Conservation (phyloP, 345 rosid genomes). For the Dovyalis caffra region DNA sequence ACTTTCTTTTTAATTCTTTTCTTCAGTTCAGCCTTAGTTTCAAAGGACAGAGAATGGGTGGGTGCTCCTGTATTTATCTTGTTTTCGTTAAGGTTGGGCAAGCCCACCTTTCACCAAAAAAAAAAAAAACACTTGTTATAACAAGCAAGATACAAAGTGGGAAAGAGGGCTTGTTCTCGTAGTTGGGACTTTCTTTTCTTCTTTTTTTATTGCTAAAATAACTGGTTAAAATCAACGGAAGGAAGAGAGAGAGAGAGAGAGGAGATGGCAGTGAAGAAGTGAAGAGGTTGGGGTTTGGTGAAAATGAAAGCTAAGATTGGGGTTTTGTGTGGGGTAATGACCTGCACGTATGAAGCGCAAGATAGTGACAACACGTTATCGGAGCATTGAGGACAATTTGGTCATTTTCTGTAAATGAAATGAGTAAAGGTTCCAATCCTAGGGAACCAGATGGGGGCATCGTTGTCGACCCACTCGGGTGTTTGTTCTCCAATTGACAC, state of each 20-base stretch:
- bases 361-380: slow-evolving; percentile 31
- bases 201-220: no score
- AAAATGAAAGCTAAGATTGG: slow-evolving; percentile 12
- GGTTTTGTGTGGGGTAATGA: slow-evolving; percentile 9
- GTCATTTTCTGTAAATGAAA: slow-evolving; percentile 3
- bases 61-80: slow-evolving; percentile 14
- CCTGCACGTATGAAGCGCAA: slow-evolving; percentile 21
- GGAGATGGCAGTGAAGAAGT: neutral
- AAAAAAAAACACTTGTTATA: neutral
- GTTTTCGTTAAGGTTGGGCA: neutral
- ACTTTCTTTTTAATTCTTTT: neutral
- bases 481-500: no score
- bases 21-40: no score
- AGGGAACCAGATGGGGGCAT: slow-evolving; percentile 6
- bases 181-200: neutral
- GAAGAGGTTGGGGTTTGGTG: slow-evolving; percentile 14
- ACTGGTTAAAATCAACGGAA: no score
- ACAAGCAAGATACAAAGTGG: no score
- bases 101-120: neutral
- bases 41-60: neutral
- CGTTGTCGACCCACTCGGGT: neutral
- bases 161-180: no score
- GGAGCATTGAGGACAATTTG: neutral
- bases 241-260: no score
- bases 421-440: neutral